phyloP scores from a whole-genome alignment of 225 moss, liverwort and hornwort species.

The Rhytidiadelphus loreus region DNA sequence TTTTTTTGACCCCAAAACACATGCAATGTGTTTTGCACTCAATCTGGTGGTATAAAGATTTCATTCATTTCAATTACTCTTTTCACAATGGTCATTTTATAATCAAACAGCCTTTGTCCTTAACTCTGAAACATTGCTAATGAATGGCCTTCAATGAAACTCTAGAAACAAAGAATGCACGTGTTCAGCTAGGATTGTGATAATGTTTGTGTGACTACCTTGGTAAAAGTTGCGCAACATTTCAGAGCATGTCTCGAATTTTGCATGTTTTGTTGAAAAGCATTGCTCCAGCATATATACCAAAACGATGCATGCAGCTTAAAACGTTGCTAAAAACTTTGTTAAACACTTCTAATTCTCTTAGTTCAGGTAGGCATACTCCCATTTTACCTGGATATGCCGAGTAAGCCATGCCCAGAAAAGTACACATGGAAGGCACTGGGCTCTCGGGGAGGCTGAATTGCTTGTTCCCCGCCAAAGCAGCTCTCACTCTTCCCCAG shows the following conservation, averaged over 20 bases:
- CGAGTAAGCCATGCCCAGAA: neutral
- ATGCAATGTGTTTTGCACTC: neutral
- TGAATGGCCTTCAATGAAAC: neutral
- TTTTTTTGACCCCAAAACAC: neutral
- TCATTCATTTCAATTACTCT: no score
- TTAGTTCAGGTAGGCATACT: neutral
- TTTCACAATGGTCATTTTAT: neutral
- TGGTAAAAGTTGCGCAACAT: neutral
- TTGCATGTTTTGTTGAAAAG: neutral
- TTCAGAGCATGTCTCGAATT: neutral
- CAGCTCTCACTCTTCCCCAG: constrained; percentile 7
- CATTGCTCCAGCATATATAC: neutral
- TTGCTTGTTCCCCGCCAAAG: neutral
- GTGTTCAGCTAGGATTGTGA: neutral
- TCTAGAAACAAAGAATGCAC: neutral
- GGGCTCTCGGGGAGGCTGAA: neutral
- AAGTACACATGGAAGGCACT: neutral
- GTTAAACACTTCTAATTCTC: neutral
- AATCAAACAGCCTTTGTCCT: neutral
- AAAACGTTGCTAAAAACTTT: no score
- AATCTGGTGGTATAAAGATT: neutral
- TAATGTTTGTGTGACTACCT: neutral
- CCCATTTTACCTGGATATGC: neutral
- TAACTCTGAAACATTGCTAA: neutral
- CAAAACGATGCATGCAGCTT: neutral